Percentiles rank a stretch among this genome's conserved stretches.
phyloP scores from a whole-genome alignment of 1,284 basidiomycete species.

The Microbotryum saponariae region DNA sequence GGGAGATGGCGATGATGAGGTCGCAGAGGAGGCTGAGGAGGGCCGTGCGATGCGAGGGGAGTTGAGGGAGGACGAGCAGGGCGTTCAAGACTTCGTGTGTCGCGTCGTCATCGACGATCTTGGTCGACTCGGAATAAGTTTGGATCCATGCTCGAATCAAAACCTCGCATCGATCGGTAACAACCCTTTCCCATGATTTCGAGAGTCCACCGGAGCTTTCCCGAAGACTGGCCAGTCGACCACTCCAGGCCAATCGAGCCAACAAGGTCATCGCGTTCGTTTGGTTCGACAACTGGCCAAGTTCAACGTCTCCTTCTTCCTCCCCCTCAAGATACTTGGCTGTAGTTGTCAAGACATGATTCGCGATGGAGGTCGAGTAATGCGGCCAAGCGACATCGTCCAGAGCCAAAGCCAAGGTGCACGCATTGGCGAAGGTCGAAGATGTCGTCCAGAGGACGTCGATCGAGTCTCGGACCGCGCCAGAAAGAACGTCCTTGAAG shows the following conservation, averaged over 20 bases:
- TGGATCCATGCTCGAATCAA: slow-evolving; percentile 17
- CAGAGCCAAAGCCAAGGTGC: slow-evolving; percentile 21
- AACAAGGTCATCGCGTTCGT: slow-evolving; percentile 22
- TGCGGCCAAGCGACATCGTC: slow-evolving; percentile 21
- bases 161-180: slow-evolving; percentile 3
- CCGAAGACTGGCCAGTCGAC: slow-evolving; percentile 6
- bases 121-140: background rate
- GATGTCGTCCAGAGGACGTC: slow-evolving; percentile 13
- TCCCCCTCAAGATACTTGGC: slow-evolving; percentile 7
- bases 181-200: slow-evolving; percentile 20
- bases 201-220: slow-evolving; percentile 7
- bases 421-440: slow-evolving; percentile 16
- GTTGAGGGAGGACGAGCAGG: slow-evolving; percentile 20
- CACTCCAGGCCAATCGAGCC: slow-evolving; percentile 19
- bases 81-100: slow-evolving; percentile 29
- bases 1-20: slow-evolving; percentile 17
- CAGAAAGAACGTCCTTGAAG: slow-evolving; percentile 27
- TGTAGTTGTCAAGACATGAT: slow-evolving; percentile 15
- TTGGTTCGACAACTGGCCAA: slow-evolving; percentile 12
- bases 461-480: slow-evolving; percentile 13
- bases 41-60: slow-evolving; percentile 6
- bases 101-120: slow-evolving; percentile 19
- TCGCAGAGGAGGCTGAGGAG: slow-evolving; percentile 14
- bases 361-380: slow-evolving; percentile 15
- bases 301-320: slow-evolving; percentile 1